Conservation (phyloP, 805 yeast genomes). For the Wickerhamiella slavikovae region DNA sequence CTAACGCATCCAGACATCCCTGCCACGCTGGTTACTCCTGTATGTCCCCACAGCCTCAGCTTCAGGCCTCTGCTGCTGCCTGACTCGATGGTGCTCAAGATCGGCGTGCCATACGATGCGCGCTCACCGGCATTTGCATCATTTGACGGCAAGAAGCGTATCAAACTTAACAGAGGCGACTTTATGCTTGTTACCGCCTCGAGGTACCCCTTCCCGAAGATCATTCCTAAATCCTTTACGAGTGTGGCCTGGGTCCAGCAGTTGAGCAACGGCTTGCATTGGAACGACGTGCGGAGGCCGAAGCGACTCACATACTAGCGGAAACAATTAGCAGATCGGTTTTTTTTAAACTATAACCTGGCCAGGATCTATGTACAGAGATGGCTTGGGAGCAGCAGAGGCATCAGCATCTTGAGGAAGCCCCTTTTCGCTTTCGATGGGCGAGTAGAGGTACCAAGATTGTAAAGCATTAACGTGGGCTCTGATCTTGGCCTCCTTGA, state of each 20-base stretch:
- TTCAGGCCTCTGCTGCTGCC: constrained; percentile 85
- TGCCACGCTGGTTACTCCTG: constrained; percentile 84
- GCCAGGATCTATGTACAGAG: constrained; percentile 11
- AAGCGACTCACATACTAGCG: constrained; percentile 22
- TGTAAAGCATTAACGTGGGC: constrained; percentile 81
- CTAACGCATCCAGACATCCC: constrained; percentile 86
- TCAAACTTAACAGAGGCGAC: constrained; percentile 65
- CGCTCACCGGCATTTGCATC: constrained; percentile 93
- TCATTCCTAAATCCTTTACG: constrained; percentile 29
- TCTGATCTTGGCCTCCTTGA: constrained; percentile 79
- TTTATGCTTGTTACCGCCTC: constrained; percentile 71
- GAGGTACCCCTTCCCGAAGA: constrained; percentile 87
- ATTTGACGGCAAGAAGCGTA: constrained; percentile 80
- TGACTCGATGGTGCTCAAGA: constrained; percentile 71
- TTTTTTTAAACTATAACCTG: constrained; percentile 9
- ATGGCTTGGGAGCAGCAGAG: constrained; percentile 3
- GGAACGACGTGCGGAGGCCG: constrained; percentile 85
- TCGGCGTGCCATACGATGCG: constrained; percentile 63
- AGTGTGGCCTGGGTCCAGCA: constrained; percentile 64
- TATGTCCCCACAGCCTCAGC: constrained; percentile 87
- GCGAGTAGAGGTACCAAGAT: constrained; percentile 82
- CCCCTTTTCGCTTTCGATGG: no score
- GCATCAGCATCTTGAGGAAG: constrained; percentile 12
- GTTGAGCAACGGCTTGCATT: constrained; percentile 56
- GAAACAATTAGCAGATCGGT: background rate